Base-by-base conservation (phyloP, 352 stramenopile species). In the Phytophthora vignae region DNA sequence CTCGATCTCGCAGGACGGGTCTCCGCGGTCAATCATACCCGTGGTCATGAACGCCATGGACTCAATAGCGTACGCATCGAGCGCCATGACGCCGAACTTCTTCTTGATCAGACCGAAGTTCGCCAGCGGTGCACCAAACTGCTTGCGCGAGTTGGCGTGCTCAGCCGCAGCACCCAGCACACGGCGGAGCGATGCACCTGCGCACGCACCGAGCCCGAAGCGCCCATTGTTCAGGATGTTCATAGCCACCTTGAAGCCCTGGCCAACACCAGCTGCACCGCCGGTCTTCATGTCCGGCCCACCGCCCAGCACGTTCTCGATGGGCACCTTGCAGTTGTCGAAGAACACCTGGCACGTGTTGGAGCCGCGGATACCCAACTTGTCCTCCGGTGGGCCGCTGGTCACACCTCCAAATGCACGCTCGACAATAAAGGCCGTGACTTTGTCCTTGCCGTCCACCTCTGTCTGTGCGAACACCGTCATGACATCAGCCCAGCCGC, bases 381-480 rank as follows among this genome's bases (percentile, higher is more conserved):
- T 99, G 74, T 98, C 95, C 80, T 99, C 97, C 5, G 95, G 90
- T 19, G 88, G 91, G 6, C 97, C 97, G 55, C 96, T 94, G 27
- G 84, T 93, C 42, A 99, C 85, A 49, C 96, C 95, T 44, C 96
- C 91, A 72, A 96, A 97, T 46, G 84, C 85, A 15, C 96, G 92
- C 74, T 99, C 96, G 2, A 99, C 96, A 74, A 99, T 97, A 74
- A 99, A 99, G 40, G 94, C 97, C 53, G 97, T 99, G 65, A 99
- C 98, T 56, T 98, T 98, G 82, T 98, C 98, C 85, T 99, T 98
- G 63, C 96, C 96, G 60, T 97, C 76, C n/a, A 96, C 90, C 65
- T 99, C 89, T 1, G 84, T 97, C 83, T 99, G 98, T 22, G 96
- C 97, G 83, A 99, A 99, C 11, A 99, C 95, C 17, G 98, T 95